Evolutionary conservation across 768 basidiomycete genomes (phyloP).

Genomic region (Obba rivulosa): DNA sequence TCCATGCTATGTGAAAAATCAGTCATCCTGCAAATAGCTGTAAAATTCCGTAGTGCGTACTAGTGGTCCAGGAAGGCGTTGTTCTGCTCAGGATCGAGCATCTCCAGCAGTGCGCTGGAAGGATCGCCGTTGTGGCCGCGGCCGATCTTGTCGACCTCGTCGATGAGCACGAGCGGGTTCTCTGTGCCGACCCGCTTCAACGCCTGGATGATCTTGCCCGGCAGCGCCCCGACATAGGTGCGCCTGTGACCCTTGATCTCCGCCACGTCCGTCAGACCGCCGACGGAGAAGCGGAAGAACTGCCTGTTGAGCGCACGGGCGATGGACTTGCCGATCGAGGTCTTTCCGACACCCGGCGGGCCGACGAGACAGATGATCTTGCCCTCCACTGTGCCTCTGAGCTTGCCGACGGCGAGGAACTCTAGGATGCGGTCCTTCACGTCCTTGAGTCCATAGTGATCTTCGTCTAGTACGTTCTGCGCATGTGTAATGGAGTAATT

Average conservation of each 20-base stretch:
- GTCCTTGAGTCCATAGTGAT: constrained; percentile 90
- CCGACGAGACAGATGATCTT: constrained; percentile 97
- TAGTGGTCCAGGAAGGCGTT: constrained; percentile 93
- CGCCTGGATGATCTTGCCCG: constrained; percentile 94
- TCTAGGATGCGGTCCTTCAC: constrained; percentile 93
- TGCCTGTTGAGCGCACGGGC: constrained; percentile 84
- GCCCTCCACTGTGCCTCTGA: constrained; percentile 91
- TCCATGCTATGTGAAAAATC: constrained; percentile 64
- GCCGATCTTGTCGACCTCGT: constrained; percentile 95
- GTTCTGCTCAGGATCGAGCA: constrained; percentile 95
- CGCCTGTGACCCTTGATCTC: constrained; percentile 98
- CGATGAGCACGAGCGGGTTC: constrained; percentile 90
- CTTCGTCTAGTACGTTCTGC: constrained; percentile 80
- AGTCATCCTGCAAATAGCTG: not conserved
- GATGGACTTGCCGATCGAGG: constrained; percentile 92
- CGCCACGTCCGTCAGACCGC: constrained; percentile 94
- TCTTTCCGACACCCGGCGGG: constrained; percentile 97
- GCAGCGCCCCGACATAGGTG: constrained; percentile 96
- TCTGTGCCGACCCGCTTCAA: constrained; percentile 90
- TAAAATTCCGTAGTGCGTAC: constrained; percentile 42
- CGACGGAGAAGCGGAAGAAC: constrained; percentile 97
- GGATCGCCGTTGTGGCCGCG: constrained; percentile 91
- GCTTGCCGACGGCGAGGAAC: constrained; percentile 92
- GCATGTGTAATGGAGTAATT: constrained; percentile 88
- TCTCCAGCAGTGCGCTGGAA: constrained; percentile 84